Percentiles rank a stretch among this genome's conserved stretches.
Evolutionary conservation across 1,284 basidiomycete genomes (phyloP).

Genomic region (Boletellus deceptivus): DNA sequence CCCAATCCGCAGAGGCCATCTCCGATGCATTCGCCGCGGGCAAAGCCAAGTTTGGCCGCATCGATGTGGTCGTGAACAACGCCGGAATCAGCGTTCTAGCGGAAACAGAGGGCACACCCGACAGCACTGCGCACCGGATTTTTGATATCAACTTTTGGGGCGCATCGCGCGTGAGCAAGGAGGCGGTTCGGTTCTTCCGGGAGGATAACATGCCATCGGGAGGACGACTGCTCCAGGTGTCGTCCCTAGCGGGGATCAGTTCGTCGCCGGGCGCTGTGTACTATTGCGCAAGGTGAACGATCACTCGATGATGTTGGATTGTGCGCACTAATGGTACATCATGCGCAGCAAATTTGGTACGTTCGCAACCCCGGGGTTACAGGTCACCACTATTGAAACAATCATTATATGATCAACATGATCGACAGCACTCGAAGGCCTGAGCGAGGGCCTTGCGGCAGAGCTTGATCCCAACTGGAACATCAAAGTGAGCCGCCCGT

Average conservation of each 20-base stretch:
- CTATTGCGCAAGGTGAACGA: slow-evolving; percentile 21
- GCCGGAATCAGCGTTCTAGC: too few relatives aligned
- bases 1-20: too few relatives aligned
- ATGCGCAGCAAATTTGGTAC: slow-evolving; percentile 24
- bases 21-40: too few relatives aligned
- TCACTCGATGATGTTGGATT: too few relatives aligned
- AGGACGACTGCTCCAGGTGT: slow-evolving; percentile 23
- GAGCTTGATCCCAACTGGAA: slow-evolving; percentile 25
- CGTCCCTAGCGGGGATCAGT: slow-evolving; percentile 17
- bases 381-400: neutral
- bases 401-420: slow-evolving; percentile 1
- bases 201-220: slow-evolving; percentile 25
- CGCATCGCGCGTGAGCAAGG: slow-evolving; percentile 32
- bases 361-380: neutral
- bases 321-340: neutral
- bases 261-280: slow-evolving; percentile 2
- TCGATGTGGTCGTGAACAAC: too few relatives aligned
- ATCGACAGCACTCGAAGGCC: slow-evolving; percentile 19
- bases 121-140: too few relatives aligned
- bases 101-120: too few relatives aligned
- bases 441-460: too few relatives aligned
- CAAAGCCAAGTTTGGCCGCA: too few relatives aligned
- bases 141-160: too few relatives aligned
- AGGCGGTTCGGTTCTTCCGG: slow-evolving; percentile 25
- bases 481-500: slow-evolving; percentile 15